Percentiles rank a stretch among this genome's conserved stretches.
These are phyloP conservation scores for Agastache rugosa DNA, from an alignment of 257 asterid species.

Conservation along the genomic window DNA sequence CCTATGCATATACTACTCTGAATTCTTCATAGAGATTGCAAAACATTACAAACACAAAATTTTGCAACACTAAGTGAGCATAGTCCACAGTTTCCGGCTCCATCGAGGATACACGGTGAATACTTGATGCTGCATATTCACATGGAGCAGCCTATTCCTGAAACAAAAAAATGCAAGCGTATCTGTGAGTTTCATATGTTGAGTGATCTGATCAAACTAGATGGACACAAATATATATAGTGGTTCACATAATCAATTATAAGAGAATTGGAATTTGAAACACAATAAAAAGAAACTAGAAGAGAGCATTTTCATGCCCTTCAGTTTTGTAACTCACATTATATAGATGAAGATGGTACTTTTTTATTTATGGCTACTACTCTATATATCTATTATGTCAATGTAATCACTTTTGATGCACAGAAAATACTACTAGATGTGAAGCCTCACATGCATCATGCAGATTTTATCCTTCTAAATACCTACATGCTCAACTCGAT, in stretches of 20 bases:
- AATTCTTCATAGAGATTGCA: constrained; percentile 8
- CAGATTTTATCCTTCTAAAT: neutral
- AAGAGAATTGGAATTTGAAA: neutral
- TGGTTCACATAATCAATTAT: neutral
- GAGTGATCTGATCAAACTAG: neutral
- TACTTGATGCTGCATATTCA: constrained; percentile 3
- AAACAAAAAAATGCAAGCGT: constrained; percentile 21
- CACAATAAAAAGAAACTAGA: neutral
- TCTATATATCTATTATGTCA: neutral
- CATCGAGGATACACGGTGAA: constrained; percentile 15
- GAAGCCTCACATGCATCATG: neutral
- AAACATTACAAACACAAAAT: constrained; percentile 27
- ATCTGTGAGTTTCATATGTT: constrained; percentile 14
- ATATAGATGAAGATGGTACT: neutral
- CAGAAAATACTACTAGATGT: neutral
- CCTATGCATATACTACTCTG: neutral
- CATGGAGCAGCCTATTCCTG: constrained; percentile 48
- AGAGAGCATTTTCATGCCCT: neutral
- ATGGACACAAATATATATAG: neutral
- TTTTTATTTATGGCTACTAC: neutral
- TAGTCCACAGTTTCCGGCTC: constrained; percentile 2
- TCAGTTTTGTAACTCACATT: neutral
- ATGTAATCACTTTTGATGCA: neutral
- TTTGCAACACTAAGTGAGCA: constrained; percentile 12
- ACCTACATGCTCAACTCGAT: neutral